Percentiles rank a stretch among this genome's conserved stretches.
These are phyloP conservation scores for Pythium apleroticum DNA, from an alignment of 352 stramenopile genomes.

Conservation along the genomic window DNA sequence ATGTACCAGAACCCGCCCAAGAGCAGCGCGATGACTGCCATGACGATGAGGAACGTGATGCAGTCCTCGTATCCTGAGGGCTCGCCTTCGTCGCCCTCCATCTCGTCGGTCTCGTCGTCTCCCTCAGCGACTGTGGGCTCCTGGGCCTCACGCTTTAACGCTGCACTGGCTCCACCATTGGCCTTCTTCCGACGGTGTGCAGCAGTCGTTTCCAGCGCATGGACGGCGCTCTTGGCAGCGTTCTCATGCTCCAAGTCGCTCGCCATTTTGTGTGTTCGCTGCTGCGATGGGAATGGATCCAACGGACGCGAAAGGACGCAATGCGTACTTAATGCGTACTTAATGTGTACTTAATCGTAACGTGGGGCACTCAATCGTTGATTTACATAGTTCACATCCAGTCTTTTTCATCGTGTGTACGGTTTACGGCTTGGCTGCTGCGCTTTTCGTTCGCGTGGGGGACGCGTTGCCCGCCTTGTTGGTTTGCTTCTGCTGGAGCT, in stretches of 20 bases:
- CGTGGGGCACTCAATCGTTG: not conserved
- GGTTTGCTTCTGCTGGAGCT: not conserved
- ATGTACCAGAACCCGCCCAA: conserved; percentile 25
- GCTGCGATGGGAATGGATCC: conserved; percentile 5
- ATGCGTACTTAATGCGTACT: not conserved
- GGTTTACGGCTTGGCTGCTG: conserved; percentile 80
- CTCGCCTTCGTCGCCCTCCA: not conserved
- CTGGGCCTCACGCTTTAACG: not conserved
- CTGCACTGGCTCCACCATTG: not conserved
- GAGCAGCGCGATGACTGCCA: conserved; percentile 17
- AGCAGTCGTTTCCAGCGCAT: conserved; percentile 9
- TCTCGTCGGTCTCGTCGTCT: conserved; percentile 8
- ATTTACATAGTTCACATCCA: conserved; percentile 30
- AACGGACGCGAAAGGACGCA: conserved; percentile 20
- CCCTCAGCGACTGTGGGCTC: not conserved
- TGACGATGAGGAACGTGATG: conserved; percentile 21
- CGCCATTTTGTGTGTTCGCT: not conserved
- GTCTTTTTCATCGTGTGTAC: conserved; percentile 90
- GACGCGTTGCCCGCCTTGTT: conserved; percentile 30
- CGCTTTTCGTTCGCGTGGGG: not conserved
- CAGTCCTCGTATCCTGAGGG: conserved; percentile 17
- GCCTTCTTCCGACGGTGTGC: conserved; percentile 1
- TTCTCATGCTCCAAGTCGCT: not conserved
- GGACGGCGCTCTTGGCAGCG: not conserved
- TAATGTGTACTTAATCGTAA: conserved; percentile 24